These are phyloP conservation scores for Apophysomyces variabilis DNA, from an alignment of 371 early-diverging fungal species.

Conservation along the genomic window DNA sequence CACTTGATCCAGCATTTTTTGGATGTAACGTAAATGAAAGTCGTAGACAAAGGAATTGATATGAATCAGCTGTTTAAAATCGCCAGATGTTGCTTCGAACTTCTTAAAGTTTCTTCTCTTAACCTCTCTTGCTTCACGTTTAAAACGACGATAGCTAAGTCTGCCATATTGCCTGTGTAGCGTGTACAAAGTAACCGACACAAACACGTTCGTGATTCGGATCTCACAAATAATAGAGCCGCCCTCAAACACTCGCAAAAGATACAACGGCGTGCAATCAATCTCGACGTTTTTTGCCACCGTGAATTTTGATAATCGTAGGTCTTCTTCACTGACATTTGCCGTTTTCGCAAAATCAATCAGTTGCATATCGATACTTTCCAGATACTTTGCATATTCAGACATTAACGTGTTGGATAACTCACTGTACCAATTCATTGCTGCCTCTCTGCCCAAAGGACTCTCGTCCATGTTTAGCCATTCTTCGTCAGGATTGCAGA, in stretches of 20 bases:
- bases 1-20: constrained; percentile 49
- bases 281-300: constrained; percentile 30
- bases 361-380: constrained; percentile 67
- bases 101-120: constrained; percentile 48
- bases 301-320: constrained; percentile 30
- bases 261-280: constrained; percentile 62
- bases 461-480: constrained; percentile 34
- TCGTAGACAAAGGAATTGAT: constrained; percentile 86
- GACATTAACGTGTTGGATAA: constrained; percentile 59
- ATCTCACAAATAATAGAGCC: constrained; percentile 80
- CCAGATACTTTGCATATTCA: constrained; percentile 70
- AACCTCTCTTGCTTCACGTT: constrained; percentile 28
- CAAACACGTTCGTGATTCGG: constrained; percentile 69
- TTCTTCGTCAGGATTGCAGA: constrained; percentile 51
- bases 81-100: constrained; percentile 68
- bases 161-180: constrained; percentile 66
- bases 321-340: constrained; percentile 14
- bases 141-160: constrained; percentile 37
- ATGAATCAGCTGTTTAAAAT: constrained; percentile 72
- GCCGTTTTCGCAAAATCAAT: constrained; percentile 52
- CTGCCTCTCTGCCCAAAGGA: constrained; percentile 13
- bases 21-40: constrained; percentile 75
- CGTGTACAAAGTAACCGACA: constrained; percentile 76
- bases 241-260: constrained; percentile 64
- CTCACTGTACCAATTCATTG: constrained; percentile 59